Evolutionary conservation across 2,329 filamentous ascomycete species (phyloP), one percentile per base, ranked within the genome.

Genomic region (Claviceps digitariae): DNA sequence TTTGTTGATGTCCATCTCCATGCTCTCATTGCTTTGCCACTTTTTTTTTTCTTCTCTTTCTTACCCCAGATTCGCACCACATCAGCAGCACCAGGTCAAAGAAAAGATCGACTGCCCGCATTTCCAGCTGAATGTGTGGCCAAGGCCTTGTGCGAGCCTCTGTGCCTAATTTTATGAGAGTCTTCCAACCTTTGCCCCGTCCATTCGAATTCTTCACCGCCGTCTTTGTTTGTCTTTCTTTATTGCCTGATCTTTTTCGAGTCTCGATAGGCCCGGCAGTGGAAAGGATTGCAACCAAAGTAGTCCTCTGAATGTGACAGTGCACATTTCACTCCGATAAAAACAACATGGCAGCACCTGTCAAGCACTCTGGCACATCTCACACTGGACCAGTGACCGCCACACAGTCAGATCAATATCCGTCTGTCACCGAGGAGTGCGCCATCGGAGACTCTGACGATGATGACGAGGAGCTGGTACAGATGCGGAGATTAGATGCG

Each of bases 361-460:
- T 15, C 31, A 7, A 52, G 15, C n/a, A 21, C 34, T 45, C 34
- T 13, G 23, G 21, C 21, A 9, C 21, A 21, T 46, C 29, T 38
- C 12, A 15, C 13, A 27, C 43, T 20, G 41, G 29, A 15, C 12
- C 50, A 8, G 10, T 8, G 12, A 9, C 23, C 15, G n/a, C 25
- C 12, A 20, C 20, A 17, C 38, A 27, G n/a, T 21, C 50, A 12
- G 27, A 25, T 15, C 31, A 41, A 36, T 47, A 41, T 23, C 51
- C 51, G 17, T 29, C 12, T 15, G 17, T 31, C n/a, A 2, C 27
- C 21, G 52, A 54, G 20, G 54, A 54, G 25, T 56, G 54, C 29
- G 54, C 54, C 20, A 52, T 56, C 31, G 54, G 52, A 29, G 52
- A 54, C 12, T 56, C 54, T 52, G 54, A 56, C 49, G 54, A 56